Percentiles rank a stretch among this genome's conserved stretches.
Evolutionary conservation across 1,284 basidiomycete genomes (phyloP).

Genomic region (Pseudozyma sp.): DNA sequence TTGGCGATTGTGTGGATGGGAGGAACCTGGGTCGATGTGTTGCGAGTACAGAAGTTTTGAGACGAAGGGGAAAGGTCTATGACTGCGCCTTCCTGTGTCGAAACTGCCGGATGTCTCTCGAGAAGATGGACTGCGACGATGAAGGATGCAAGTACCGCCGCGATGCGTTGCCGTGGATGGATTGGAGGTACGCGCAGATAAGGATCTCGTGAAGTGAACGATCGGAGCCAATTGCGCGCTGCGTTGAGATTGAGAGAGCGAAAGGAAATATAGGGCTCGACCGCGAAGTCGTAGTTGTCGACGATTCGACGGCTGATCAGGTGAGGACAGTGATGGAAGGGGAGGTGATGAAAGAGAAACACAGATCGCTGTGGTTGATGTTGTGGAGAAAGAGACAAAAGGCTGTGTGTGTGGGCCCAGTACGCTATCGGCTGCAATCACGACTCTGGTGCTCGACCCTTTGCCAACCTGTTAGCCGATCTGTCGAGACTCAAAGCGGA

Average conservation of each 20-base stretch:
- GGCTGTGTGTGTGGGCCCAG: no score
- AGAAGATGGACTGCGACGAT: no score
- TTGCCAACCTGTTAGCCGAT: conserved; percentile 26
- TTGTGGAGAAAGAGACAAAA: background rate
- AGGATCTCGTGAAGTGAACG: background rate
- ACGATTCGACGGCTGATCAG: no score
- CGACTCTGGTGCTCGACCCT: background rate
- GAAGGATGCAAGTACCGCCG: background rate
- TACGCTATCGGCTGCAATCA: background rate
- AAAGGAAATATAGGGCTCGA: no score
- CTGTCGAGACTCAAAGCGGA: conserved; percentile 14
- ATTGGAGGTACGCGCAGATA: conserved; percentile 2
- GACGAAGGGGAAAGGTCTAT: background rate
- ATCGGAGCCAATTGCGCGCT: background rate
- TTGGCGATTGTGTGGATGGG: conserved; percentile 9
- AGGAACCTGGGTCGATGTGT: background rate
- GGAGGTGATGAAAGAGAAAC: no score
- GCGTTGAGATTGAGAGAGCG: no score
- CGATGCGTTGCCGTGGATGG: background rate
- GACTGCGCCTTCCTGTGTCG: background rate
- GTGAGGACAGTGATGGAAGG: no score
- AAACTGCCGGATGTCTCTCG: no score
- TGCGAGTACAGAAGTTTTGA: background rate
- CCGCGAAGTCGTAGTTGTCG: no score
- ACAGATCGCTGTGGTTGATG: no score